phyloP scores from a whole-genome alignment of 1,139 yeast species.

The Candida neerlandica region DNA sequence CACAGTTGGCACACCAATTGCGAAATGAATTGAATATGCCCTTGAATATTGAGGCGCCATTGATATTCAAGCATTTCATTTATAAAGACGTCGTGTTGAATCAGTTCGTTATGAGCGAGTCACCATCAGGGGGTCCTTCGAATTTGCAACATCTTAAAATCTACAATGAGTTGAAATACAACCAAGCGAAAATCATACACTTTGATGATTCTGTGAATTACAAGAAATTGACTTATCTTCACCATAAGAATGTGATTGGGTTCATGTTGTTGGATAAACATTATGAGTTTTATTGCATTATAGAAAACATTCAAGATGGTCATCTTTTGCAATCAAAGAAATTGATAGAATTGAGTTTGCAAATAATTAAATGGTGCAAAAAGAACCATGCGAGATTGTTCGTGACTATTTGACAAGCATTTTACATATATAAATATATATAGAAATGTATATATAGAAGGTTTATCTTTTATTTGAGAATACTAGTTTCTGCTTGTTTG shows the following conservation, averaged over 20 bases:
- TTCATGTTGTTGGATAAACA: conserved; percentile 40
- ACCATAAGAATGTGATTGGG: conserved; percentile 37
- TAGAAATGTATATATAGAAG: neutral
- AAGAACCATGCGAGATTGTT: conserved; percentile 38
- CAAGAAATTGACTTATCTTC: conserved; percentile 39
- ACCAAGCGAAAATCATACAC: conserved; percentile 23
- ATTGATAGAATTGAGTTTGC: conserved; percentile 35
- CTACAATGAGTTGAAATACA: conserved; percentile 33
- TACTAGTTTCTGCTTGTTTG: conserved; percentile 61
- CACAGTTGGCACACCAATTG: conserved; percentile 40
- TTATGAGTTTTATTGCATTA: conserved; percentile 44
- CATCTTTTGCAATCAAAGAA: conserved; percentile 31
- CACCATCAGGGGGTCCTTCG: conserved; percentile 18
- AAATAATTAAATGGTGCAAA: conserved; percentile 45
- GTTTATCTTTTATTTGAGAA: conserved; percentile 27
- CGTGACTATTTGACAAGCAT: conserved; percentile 20
- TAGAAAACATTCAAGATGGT: conserved; percentile 12
- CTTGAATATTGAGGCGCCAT: conserved; percentile 11
- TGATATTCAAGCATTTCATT: conserved; percentile 68
- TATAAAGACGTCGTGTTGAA: conserved; percentile 65
- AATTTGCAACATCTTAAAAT: conserved; percentile 33
- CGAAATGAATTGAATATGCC: conserved; percentile 31
- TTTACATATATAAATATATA: neutral
- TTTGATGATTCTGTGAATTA: conserved; percentile 16
- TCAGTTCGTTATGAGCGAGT: conserved; percentile 38